phyloP scores from a whole-genome alignment of 2,329 filamentous ascomycete genomes.

The Colletotrichum aenigma region DNA sequence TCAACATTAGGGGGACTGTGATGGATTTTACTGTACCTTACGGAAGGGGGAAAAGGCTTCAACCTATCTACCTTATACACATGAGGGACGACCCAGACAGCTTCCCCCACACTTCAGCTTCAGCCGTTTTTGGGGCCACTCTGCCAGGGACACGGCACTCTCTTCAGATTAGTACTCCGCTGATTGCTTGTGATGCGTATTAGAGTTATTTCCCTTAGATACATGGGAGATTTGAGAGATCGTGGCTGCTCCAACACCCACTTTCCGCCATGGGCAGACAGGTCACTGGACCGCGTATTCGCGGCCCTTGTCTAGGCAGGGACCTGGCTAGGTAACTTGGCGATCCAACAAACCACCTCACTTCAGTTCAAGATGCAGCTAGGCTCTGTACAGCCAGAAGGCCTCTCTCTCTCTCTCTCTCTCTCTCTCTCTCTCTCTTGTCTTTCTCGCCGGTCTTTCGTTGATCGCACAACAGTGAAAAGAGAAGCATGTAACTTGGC shows the following conservation, averaged over 20 bases:
- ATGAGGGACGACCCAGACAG: background rate
- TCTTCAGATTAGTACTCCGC: background rate
- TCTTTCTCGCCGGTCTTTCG: background rate
- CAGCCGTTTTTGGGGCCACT: background rate
- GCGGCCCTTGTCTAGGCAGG: constrained; percentile 1
- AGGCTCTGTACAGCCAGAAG: background rate
- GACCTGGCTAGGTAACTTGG: background rate
- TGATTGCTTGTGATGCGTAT: background rate
- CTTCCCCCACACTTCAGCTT: background rate
- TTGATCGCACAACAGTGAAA: background rate
- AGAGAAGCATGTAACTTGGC: background rate
- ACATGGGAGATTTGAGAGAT: background rate
- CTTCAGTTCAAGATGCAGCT: background rate
- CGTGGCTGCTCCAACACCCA: background rate
- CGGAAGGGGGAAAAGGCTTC: background rate
- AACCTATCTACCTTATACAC: background rate
- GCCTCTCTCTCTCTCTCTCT: too few relatives aligned
- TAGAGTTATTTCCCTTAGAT: background rate
- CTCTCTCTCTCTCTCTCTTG: too few relatives aligned
- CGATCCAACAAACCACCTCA: background rate
- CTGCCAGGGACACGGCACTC: background rate
- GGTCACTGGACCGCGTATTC: background rate
- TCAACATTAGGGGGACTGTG: background rate
- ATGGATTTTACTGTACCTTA: background rate
- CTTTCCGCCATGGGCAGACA: background rate